Conservation (phyloP, 2,329 filamentous ascomycete species). For the Epichloe gansuensis region DNA sequence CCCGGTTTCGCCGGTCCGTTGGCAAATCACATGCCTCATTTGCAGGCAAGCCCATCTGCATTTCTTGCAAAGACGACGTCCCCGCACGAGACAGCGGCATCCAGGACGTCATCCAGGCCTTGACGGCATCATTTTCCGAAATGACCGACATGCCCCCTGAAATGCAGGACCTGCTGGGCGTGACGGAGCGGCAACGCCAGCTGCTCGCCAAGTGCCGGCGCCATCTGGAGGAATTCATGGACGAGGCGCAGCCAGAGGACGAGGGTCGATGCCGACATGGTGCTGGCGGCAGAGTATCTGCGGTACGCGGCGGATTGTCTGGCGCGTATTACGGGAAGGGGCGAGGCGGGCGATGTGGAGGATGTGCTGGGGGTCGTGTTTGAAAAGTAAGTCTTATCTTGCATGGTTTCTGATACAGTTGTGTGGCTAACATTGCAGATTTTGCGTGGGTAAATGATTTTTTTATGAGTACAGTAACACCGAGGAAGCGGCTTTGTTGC, state of each 20-base stretch:
- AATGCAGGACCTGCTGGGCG: conserved; percentile 75
- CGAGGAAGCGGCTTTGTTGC: too few species aligned
- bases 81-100: conserved; percentile 46
- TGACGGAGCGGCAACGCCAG: conserved; percentile 78
- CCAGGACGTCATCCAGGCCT: conserved; percentile 51
- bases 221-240: conserved; percentile 63
- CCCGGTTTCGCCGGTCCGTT: conserved; percentile 23
- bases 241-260: conserved; percentile 33
- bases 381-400: conserved; percentile 63
- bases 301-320: conserved; percentile 68
- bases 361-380: conserved; percentile 95
- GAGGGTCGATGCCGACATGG: conserved; percentile 58
- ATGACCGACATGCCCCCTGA: conserved; percentile 62
- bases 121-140: conserved; percentile 54
- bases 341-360: conserved; percentile 80
- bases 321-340: conserved; percentile 78
- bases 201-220: conserved; percentile 62
- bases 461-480: not conserved
- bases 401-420: not conserved
- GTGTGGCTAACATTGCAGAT: conserved; percentile 18
- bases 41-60: conserved; percentile 26
- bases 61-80: conserved; percentile 60
- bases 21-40: conserved; percentile 12
- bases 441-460: conserved; percentile 34
- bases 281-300: conserved; percentile 80